A percentile compares a stretch with the other conserved stretches of the same genome.
These are phyloP conservation scores for Endocarpon pusillum DNA, from an alignment of 495 filamentous ascomycete species.

Conservation along the genomic window DNA sequence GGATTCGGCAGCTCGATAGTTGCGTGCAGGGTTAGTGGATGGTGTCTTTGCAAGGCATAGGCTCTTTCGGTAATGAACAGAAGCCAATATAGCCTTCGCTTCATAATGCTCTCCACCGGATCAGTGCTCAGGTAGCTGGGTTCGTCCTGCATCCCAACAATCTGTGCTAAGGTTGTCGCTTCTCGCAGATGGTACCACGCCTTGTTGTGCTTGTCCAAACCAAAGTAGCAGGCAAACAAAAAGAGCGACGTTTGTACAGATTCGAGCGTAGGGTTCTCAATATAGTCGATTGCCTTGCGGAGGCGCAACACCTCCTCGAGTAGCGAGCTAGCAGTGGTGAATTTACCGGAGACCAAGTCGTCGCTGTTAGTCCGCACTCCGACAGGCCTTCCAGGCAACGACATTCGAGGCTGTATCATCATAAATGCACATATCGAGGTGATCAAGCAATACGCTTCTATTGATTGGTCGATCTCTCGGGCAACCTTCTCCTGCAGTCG, in stretches of 20 bases:
- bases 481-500: constrained; percentile 40
- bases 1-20: constrained; percentile 45
- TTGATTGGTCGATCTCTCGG: constrained; percentile 38
- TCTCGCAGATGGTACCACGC: constrained; percentile 61
- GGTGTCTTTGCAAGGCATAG: constrained; percentile 58
- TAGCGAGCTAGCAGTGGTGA: constrained; percentile 29
- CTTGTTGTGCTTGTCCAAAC: constrained; percentile 51
- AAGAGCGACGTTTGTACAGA: constrained; percentile 55
- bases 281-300: constrained; percentile 48
- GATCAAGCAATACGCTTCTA: constrained; percentile 58
- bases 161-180: constrained; percentile 41
- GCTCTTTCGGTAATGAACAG: constrained; percentile 54
- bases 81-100: constrained; percentile 49
- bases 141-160: constrained; percentile 29
- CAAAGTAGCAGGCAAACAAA: constrained; percentile 52
- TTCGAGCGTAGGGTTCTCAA: constrained; percentile 43
- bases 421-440: constrained; percentile 61
- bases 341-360: constrained; percentile 27
- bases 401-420: constrained; percentile 58
- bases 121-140: constrained; percentile 13
- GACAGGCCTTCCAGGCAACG: too few species aligned
- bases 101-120: constrained; percentile 13
- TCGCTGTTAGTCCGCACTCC: constrained; percentile 31
- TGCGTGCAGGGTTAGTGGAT: constrained; percentile 51
- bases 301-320: constrained; percentile 55